phyloP scores from a whole-genome alignment of 495 filamentous ascomycete species.

The Aspergillus biplanus region DNA sequence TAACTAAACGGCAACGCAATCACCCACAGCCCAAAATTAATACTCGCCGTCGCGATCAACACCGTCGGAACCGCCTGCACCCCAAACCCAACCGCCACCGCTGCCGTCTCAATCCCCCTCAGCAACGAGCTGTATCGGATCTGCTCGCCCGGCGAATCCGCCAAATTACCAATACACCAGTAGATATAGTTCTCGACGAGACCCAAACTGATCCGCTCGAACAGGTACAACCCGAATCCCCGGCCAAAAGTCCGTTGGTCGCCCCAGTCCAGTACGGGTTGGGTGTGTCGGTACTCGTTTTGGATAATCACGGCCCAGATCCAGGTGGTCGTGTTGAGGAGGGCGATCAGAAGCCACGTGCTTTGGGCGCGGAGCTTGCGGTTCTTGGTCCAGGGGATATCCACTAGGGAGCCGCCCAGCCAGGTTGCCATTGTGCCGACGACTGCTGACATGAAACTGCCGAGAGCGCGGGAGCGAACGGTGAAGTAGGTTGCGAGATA shows the following conservation, averaged over 20 bases:
- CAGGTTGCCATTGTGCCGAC: conserved; percentile 46
- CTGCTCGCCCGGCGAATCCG: conserved; percentile 46
- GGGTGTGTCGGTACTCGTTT: conserved; percentile 30
- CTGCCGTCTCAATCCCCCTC: conserved; percentile 46
- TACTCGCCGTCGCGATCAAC: conserved; percentile 45
- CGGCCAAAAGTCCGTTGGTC: conserved; percentile 40
- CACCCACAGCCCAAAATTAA: conserved; percentile 47
- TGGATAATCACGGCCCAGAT: conserved; percentile 34
- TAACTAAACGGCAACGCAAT: conserved; percentile 47
- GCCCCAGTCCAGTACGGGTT: conserved; percentile 31
- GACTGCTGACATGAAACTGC: conserved; percentile 49
- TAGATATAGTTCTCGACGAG: conserved; percentile 53
- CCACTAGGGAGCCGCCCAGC: conserved; percentile 23
- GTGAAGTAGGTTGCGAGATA: conserved; percentile 63
- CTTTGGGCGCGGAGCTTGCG: conserved; percentile 26
- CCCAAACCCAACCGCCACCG: conserved; percentile 45
- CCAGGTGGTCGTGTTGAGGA: conserved; percentile 30
- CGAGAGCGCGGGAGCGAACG: conserved; percentile 55
- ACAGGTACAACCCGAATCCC: conserved; percentile 47
- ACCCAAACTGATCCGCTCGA: conserved; percentile 40
- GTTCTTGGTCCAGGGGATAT: conserved; percentile 27
- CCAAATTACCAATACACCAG: conserved; percentile 49
- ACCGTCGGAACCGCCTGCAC: conserved; percentile 47
- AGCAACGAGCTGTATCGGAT: conserved; percentile 47
- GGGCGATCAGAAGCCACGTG: conserved; percentile 27